Evolutionary conservation across 192 early-diverging fungal genomes (phyloP).

Genomic region (Linnemannia elongata): DNA sequence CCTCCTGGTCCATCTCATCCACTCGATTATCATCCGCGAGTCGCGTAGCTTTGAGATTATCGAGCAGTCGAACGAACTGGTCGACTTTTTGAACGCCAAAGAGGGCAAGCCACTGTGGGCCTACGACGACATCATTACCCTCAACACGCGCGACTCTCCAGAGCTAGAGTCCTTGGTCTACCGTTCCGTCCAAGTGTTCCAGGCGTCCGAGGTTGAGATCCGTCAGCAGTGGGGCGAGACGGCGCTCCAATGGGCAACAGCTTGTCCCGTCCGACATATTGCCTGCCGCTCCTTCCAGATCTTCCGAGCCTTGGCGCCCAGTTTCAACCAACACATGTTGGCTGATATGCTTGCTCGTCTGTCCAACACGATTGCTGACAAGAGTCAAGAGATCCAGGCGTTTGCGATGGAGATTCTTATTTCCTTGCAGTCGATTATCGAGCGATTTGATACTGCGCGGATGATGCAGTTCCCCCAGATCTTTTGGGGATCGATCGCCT

Average conservation of each 20-base stretch:
- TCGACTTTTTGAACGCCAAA: constrained; percentile 66
- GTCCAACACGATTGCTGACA: constrained; percentile 83
- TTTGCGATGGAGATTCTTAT: constrained; percentile 84
- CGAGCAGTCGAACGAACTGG: constrained; percentile 57
- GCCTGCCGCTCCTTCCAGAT: constrained; percentile 91
- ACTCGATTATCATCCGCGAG: constrained; percentile 75
- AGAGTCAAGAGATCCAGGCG: constrained; percentile 81
- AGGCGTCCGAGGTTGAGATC: constrained; percentile 61
- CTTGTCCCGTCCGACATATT: constrained; percentile 87
- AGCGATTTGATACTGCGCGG: constrained; percentile 63
- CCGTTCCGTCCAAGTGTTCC: constrained; percentile 64
- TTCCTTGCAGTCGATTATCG: constrained; percentile 75
- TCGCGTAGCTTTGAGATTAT: constrained; percentile 68
- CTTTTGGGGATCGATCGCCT: constrained; percentile 86
- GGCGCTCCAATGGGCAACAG: constrained; percentile 86
- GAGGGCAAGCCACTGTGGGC: constrained; percentile 85
- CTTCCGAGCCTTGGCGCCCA: constrained; percentile 78
- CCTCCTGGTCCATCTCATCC: constrained; percentile 83
- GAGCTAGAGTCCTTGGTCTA: constrained; percentile 68
- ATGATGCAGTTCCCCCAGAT: constrained; percentile 82
- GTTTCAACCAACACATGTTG: constrained; percentile 80
- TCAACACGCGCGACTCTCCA: constrained; percentile 56
- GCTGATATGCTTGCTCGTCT: constrained; percentile 82
- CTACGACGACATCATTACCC: constrained; percentile 82
- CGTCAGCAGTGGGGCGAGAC: constrained; percentile 83